These are phyloP conservation scores for Alternaria sp. DNA, from an alignment of 2,329 filamentous ascomycete genomes.

Conservation along the genomic window DNA sequence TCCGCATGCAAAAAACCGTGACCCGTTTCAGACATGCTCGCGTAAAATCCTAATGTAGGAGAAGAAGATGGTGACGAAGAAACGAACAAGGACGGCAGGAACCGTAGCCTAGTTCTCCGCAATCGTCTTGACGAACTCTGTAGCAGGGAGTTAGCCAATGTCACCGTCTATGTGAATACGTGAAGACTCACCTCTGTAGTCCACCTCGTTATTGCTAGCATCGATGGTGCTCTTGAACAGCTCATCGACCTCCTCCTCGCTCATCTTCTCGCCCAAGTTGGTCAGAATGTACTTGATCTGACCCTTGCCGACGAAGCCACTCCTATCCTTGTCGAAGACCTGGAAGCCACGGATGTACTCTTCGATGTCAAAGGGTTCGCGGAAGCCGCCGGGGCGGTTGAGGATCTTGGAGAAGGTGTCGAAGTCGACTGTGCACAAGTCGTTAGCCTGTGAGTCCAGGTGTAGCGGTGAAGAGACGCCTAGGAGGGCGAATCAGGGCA, in stretches of 20 bases:
- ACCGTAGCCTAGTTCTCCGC: conserved; percentile 43
- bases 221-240: conserved; percentile 93
- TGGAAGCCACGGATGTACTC: conserved; percentile 99
- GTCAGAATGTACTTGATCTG: conserved; percentile 98
- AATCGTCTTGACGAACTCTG: conserved; percentile 51
- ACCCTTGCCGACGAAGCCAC: conserved; percentile 95
- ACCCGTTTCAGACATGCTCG: conserved; percentile 32
- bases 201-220: conserved; percentile 93
- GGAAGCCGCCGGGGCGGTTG: conserved; percentile 97
- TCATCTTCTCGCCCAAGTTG: conserved; percentile 99
- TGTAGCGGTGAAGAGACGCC: background rate
- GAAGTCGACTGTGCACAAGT: conserved; percentile 77
- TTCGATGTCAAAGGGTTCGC: conserved; percentile 95
- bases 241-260: conserved; percentile 97
- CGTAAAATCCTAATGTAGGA: conserved; percentile 1
- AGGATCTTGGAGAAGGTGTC: conserved; percentile 96
- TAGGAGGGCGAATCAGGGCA: background rate
- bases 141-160: conserved; percentile 1
- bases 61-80: background rate
- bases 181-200: conserved; percentile 80
- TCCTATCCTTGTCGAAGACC: conserved; percentile 99
- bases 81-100: background rate
- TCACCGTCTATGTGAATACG: background rate
- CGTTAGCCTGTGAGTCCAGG: conserved; percentile 1
- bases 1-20: conserved; percentile 32